Conservation (phyloP, 1,284 basidiomycete genomes). For the Xerocomus cyaneibrunnescens region DNA sequence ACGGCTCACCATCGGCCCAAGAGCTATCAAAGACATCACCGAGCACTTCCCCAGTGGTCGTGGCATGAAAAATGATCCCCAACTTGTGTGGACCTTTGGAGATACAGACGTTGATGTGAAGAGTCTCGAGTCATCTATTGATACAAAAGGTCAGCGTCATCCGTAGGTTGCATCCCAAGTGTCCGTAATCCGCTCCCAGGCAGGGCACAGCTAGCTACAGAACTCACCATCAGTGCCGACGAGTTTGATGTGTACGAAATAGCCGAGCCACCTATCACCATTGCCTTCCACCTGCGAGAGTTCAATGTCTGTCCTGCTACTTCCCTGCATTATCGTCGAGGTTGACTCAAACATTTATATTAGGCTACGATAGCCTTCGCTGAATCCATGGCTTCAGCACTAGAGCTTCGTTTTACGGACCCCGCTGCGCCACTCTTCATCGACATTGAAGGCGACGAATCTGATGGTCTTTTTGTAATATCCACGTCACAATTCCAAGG, state of each 20-base stretch:
- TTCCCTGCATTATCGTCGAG: conserved; percentile 1
- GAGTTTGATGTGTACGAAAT: conserved; percentile 78
- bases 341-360: conserved; percentile 1
- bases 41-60: conserved; percentile 72
- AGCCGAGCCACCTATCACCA: conserved; percentile 54
- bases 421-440: conserved; percentile 71
- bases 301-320: conserved; percentile 56
- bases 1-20: conserved; percentile 66
- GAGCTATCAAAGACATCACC: conserved; percentile 69
- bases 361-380: conserved; percentile 77
- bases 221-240: conserved; percentile 67
- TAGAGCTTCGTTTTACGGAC: conserved; percentile 74
- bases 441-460: conserved; percentile 62
- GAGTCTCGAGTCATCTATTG: conserved; percentile 64
- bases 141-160: conserved; percentile 53
- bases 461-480: conserved; percentile 67
- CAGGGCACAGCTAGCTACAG: conserved; percentile 63
- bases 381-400: conserved; percentile 59
- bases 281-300: conserved; percentile 78
- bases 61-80: conserved; percentile 64
- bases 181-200: conserved; percentile 39
- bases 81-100: conserved; percentile 73
- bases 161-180: background rate
- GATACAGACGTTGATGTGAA: conserved; percentile 64
- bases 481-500: conserved; percentile 65